Percentiles rank a stretch among this genome's conserved stretches.
Conservation (phyloP, 1,284 basidiomycete genomes). For the Pyrrhoderma lamaoense region DNA sequence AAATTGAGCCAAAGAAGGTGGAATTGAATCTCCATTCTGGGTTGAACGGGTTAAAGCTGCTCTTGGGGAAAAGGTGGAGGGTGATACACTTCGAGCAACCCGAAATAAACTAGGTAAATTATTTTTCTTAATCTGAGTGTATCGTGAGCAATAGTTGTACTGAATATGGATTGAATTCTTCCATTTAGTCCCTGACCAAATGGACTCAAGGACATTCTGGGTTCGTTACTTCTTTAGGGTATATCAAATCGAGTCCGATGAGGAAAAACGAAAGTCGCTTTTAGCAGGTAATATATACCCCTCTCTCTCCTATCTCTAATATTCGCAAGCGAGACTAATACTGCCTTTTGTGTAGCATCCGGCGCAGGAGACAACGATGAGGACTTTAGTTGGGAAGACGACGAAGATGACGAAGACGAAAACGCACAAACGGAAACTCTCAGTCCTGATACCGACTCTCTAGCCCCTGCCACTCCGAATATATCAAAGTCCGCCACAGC, state of each 20-base stretch:
- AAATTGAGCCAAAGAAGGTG: conserved; percentile 49
- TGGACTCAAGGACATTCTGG: conserved; percentile 78
- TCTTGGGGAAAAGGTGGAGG: conserved; percentile 46
- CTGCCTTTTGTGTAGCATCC: conserved; percentile 3
- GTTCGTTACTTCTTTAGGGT: conserved; percentile 87
- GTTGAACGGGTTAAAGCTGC: conserved; percentile 41
- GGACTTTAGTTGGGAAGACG: conserved; percentile 77
- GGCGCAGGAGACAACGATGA: conserved; percentile 59
- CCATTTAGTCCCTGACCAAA: conserved; percentile 57
- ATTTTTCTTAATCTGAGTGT: conserved; percentile 3
- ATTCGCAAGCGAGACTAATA: not conserved
- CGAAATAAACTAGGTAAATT: conserved; percentile 54
- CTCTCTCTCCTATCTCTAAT: conserved; percentile 1
- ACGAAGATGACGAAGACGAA: conserved; percentile 39
- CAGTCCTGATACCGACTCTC: not conserved
- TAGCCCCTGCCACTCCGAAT: not conserved
- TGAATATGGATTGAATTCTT: not conserved
- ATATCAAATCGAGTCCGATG: conserved; percentile 78
- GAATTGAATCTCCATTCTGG: conserved; percentile 52
- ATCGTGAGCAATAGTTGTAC: conserved; percentile 7
- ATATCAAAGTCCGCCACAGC: conserved; percentile 5
- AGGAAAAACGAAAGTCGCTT: conserved; percentile 73
- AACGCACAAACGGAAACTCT: not conserved
- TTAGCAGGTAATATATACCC: conserved; percentile 53
- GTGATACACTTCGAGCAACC: conserved; percentile 50